Evolutionary conservation across 139 green algal genomes (phyloP).

Genomic region (Chlorella ohadii): DNA sequence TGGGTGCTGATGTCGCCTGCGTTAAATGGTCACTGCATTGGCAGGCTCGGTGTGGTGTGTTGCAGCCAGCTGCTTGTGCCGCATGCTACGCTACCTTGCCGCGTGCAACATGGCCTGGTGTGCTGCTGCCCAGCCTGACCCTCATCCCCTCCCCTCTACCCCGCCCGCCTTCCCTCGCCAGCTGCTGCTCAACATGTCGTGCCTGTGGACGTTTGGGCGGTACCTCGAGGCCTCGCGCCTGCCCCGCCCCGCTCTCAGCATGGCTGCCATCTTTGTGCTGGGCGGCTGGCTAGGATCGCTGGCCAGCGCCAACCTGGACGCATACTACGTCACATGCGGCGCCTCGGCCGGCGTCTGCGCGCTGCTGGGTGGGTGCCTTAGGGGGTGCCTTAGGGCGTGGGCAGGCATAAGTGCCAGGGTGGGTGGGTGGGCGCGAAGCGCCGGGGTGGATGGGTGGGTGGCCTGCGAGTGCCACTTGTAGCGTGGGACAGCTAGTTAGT

Average conservation of each 20-base stretch:
- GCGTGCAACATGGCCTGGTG: too few relatives aligned
- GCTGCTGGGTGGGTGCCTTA: slow-evolving; percentile 50
- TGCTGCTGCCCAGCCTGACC: too few relatives aligned
- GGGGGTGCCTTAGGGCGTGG: not conserved
- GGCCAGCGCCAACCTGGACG: slow-evolving; percentile 56
- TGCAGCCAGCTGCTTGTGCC: too few relatives aligned
- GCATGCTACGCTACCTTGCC: too few relatives aligned
- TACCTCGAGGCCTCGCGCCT: slow-evolving; percentile 41
- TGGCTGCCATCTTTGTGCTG: slow-evolving; percentile 52
- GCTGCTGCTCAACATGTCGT: slow-evolving; percentile 32
- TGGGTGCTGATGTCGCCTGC: slow-evolving; percentile 25
- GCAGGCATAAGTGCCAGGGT: too few relatives aligned
- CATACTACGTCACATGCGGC: slow-evolving; percentile 42
- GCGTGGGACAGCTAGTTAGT: too few relatives aligned
- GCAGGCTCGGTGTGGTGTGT: too few relatives aligned
- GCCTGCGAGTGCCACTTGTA: too few relatives aligned
- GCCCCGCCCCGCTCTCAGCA: slow-evolving; percentile 2
- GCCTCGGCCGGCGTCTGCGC: slow-evolving; percentile 49
- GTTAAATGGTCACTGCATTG: too few relatives aligned
- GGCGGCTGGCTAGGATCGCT: slow-evolving; percentile 43
- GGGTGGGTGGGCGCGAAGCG: not conserved
- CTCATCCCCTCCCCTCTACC: too few relatives aligned
- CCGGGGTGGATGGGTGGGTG: too few relatives aligned
- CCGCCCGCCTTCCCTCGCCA: not conserved
- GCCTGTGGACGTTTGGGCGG: slow-evolving; percentile 59